These are phyloP conservation scores for Aspergillus pseudoterreus DNA, from an alignment of 2,329 filamentous ascomycete genomes.

Conservation along the genomic window DNA sequence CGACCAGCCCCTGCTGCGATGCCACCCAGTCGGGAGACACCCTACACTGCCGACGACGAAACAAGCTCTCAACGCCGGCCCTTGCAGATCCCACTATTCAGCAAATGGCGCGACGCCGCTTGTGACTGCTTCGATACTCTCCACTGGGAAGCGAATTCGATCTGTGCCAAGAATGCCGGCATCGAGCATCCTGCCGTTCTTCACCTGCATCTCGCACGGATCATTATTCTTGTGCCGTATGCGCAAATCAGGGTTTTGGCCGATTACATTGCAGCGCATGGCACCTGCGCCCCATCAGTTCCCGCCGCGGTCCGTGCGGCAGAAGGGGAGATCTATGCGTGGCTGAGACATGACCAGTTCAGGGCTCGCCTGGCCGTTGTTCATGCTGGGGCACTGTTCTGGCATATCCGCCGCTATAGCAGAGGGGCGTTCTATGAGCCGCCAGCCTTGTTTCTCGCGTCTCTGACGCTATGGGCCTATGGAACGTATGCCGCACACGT, in stretches of 20 bases:
- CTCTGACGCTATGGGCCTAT: not conserved
- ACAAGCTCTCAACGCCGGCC: no score
- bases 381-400: constrained; percentile 1
- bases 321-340: not conserved
- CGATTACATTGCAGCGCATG: not conserved
- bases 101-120: not conserved
- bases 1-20: no score
- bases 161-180: not conserved
- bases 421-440: not conserved
- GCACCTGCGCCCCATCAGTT: not conserved
- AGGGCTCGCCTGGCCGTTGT: not conserved
- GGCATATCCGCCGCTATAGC: constrained; percentile 3
- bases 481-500: not conserved
- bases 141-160: not conserved
- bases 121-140: not conserved
- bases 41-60: no score
- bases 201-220: not conserved
- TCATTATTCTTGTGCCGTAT: not conserved
- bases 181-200: not conserved
- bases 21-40: no score
- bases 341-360: not conserved
- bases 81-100: no score
- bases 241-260: not conserved
- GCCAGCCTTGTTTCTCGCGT: not conserved
- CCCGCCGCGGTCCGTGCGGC: not conserved